Conservation (phyloP, 441 rosid species). For the Syzygium malaccense region DNA sequence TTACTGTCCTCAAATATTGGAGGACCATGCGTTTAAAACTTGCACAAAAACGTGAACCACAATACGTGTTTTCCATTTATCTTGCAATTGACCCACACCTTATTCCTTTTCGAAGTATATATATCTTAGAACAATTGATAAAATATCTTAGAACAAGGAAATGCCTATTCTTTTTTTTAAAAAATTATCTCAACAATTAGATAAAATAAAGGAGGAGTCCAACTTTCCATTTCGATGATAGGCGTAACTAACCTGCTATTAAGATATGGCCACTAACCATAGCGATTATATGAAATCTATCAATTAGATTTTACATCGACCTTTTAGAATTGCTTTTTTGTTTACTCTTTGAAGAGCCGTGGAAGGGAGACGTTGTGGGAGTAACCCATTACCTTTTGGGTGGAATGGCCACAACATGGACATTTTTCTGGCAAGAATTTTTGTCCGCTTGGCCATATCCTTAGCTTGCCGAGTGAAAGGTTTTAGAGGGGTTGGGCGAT, state of each 20-base stretch:
- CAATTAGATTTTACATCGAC: not conserved
- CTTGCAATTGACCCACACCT: not conserved
- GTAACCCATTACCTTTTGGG: not conserved
- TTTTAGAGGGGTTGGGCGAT: no score
- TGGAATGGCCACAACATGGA: not conserved
- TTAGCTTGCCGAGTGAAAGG: not conserved
- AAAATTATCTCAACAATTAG: not conserved
- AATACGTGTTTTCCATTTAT: not conserved
- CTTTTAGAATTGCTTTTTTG: not conserved
- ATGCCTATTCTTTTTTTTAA: not conserved
- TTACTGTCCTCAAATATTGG: no score
- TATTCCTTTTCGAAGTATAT: not conserved
- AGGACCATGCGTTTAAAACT: no score
- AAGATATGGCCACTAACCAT: not conserved
- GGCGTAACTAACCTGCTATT: not conserved
- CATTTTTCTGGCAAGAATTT: not conserved
- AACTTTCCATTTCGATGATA: not conserved
- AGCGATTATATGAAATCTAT: not conserved
- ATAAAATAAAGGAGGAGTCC: not conserved
- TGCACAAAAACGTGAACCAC: not conserved
- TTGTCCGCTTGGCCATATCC: not conserved
- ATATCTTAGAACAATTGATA: no score
- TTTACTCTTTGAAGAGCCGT: not conserved
- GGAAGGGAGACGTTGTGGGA: not conserved
- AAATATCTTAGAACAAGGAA: no score